A percentile compares a stretch with the other conserved stretches of the same genome.
These are phyloP conservation scores for Fraxinus americana DNA, from an alignment of 257 asterid genomes.

Conservation along the genomic window DNA sequence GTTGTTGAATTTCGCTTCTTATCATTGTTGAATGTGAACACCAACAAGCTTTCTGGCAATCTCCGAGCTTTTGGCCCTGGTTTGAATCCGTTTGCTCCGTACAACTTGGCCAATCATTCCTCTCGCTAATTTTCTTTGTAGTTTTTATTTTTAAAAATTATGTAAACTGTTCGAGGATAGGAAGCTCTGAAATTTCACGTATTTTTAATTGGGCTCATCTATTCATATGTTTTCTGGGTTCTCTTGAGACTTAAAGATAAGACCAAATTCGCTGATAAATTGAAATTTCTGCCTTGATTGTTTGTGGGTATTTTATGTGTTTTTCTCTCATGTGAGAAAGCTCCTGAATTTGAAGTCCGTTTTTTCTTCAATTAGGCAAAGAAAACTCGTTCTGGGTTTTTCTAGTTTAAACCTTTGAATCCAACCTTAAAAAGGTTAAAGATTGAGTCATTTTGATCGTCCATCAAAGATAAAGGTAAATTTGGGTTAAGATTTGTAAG, in stretches of 20 bases:
- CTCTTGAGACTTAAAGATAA: conserved; percentile 29
- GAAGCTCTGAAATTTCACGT: conserved; percentile 29
- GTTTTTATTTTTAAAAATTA: conserved; percentile 21
- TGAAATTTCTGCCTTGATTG: conserved; percentile 10
- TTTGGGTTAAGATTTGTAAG: conserved; percentile 23
- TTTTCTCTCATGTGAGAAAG: background rate
- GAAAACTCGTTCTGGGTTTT: background rate
- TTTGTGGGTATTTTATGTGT: conserved; percentile 17
- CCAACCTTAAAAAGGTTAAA: background rate
- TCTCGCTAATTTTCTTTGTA: conserved; percentile 64
- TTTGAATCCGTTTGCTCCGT: conserved; percentile 92
- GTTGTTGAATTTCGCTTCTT: conserved; percentile 40
- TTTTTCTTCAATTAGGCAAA: background rate
- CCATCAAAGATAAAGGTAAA: background rate
- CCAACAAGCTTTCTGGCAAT: conserved; percentile 44
- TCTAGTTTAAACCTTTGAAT: conserved; percentile 12
- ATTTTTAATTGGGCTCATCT: conserved; percentile 14
- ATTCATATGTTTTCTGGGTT: conserved; percentile 20
- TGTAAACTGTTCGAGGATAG: conserved; percentile 29
- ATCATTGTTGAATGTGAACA: conserved; percentile 50
- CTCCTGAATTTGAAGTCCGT: conserved; percentile 17
- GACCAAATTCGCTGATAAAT: background rate
- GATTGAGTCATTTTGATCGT: background rate
- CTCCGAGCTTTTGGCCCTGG: conserved; percentile 93
- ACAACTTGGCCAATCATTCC: conserved; percentile 74